Evolutionary conservation across 164 flowering plant genomes (phyloP).

Genomic region (Berberis vulgaris): DNA sequence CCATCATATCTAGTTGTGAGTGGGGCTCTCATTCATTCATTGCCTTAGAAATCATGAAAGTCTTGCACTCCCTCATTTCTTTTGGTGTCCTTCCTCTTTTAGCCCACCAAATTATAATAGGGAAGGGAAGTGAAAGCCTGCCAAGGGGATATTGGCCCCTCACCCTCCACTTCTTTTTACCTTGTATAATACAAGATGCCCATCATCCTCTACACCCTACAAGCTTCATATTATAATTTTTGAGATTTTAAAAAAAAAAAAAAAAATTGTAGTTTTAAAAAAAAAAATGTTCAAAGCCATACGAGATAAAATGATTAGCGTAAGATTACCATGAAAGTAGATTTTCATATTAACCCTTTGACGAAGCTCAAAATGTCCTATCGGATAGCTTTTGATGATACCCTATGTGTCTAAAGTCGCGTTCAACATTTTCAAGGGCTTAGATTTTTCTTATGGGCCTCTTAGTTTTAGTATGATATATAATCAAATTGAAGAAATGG

Average conservation of each 20-base stretch:
- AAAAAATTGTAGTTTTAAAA: too few species aligned
- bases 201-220: too few species aligned
- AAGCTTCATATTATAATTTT: too few species aligned
- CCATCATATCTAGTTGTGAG: slow-evolving; percentile 14
- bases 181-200: too few species aligned
- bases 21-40: slow-evolving; percentile 11
- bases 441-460: too few species aligned
- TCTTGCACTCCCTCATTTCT: slow-evolving; percentile 5
- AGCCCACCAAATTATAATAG: slow-evolving; percentile 1
- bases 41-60: slow-evolving; percentile 19
- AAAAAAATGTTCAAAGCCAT: too few species aligned
- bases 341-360: too few species aligned
- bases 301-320: too few species aligned
- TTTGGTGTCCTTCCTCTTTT: not conserved
- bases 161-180: not conserved
- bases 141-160: slow-evolving; percentile 7
- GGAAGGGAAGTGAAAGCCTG: not conserved
- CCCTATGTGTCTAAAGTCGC: slow-evolving; percentile 1
- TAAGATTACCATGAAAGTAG: too few species aligned
- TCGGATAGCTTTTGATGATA: not conserved
- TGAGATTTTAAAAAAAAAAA: too few species aligned
- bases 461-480: not conserved
- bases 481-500: not conserved
- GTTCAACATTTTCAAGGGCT: too few species aligned
- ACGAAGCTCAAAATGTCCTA: too few species aligned